These are phyloP conservation scores for Sarocladium kiliense DNA, from an alignment of 2,329 filamentous ascomycete species.

Conservation along the genomic window DNA sequence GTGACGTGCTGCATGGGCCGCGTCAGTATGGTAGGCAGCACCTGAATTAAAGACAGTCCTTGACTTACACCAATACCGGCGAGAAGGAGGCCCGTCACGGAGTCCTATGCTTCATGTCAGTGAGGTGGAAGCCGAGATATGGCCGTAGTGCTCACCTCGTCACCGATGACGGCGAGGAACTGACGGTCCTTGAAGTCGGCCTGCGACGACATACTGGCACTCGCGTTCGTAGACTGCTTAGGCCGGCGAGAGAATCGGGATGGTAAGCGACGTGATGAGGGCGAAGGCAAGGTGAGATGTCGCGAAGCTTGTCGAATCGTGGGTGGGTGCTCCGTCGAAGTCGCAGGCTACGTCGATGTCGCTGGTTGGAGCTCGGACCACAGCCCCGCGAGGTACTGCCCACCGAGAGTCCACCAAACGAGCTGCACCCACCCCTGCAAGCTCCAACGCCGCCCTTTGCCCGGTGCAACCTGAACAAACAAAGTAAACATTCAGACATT, in stretches of 20 bases:
- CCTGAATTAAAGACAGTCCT: too few species aligned
- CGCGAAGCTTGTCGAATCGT: neutral
- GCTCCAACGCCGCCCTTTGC: constrained; percentile 2
- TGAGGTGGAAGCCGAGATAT: constrained; percentile 5
- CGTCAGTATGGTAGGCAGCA: too few species aligned
- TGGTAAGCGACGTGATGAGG: neutral
- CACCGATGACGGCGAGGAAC: constrained; percentile 95
- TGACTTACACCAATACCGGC: constrained; percentile 89
- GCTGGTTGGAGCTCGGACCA: constrained; percentile 23
- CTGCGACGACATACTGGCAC: constrained; percentile 41
- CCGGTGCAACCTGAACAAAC: constrained; percentile 2
- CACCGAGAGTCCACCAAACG: neutral
- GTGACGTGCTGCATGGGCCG: constrained; percentile 70
- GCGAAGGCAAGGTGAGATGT: neutral
- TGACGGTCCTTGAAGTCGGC: constrained; percentile 76
- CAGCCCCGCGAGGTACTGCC: constrained; percentile 16
- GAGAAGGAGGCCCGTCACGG: constrained; percentile 89
- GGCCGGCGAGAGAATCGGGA: neutral
- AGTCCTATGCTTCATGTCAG: constrained; percentile 60
- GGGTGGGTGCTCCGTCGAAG: neutral
- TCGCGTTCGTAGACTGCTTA: neutral
- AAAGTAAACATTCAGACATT: constrained; percentile 11
- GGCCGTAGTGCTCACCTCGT: constrained; percentile 62
- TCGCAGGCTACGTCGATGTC: neutral
- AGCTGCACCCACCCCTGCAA: neutral